Percentiles rank a stretch among this genome's conserved stretches.
phyloP scores from a whole-genome alignment of 2,329 filamentous ascomycete species.

The Diplodia sapinea region DNA sequence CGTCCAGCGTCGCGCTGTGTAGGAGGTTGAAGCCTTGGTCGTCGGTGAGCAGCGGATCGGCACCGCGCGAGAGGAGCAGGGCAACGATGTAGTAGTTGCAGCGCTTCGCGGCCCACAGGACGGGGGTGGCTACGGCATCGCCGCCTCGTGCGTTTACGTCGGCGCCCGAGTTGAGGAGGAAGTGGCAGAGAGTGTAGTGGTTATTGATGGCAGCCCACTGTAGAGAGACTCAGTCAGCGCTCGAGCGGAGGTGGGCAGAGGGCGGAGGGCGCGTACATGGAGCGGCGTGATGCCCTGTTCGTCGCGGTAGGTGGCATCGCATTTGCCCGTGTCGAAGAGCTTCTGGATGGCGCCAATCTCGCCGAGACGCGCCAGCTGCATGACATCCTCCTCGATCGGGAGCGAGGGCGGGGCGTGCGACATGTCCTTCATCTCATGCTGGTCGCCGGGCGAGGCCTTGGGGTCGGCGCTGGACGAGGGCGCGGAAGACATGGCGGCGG shows the following conservation, averaged over 20 bases:
- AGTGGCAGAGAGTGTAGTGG: slow-evolving; percentile 96
- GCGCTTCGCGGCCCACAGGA: slow-evolving; percentile 96
- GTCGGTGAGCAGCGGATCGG: slow-evolving; percentile 89
- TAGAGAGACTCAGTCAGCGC: slow-evolving; percentile 25
- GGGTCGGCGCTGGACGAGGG: slow-evolving; percentile 26
- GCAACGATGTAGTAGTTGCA: slow-evolving; percentile 98
- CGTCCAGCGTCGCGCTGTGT: slow-evolving; percentile 95
- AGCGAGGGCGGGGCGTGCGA: slow-evolving; percentile 45
- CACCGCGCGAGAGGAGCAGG: slow-evolving; percentile 86
- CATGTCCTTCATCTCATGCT: slow-evolving; percentile 48
- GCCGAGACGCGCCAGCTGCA: slow-evolving; percentile 90
- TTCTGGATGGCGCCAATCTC: slow-evolving; percentile 87
- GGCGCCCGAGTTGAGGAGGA: slow-evolving; percentile 83
- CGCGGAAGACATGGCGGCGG: slow-evolving; percentile 19
- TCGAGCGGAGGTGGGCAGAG: neutral
- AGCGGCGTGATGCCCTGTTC: slow-evolving; percentile 94
- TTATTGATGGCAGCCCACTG: slow-evolving; percentile 99
- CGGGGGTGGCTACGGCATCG: slow-evolving; percentile 89
- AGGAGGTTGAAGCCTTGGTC: slow-evolving; percentile 97
- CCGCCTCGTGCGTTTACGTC: slow-evolving; percentile 95
- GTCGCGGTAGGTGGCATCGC: slow-evolving; percentile 81
- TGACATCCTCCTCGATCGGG: slow-evolving; percentile 78
- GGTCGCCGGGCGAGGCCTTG: slow-evolving; percentile 33
- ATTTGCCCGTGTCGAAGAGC: slow-evolving; percentile 82
- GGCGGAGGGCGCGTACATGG: slow-evolving; percentile 66